Conservation (phyloP, 2,329 filamentous ascomycete genomes). For the Rhinocladiella similis region DNA sequence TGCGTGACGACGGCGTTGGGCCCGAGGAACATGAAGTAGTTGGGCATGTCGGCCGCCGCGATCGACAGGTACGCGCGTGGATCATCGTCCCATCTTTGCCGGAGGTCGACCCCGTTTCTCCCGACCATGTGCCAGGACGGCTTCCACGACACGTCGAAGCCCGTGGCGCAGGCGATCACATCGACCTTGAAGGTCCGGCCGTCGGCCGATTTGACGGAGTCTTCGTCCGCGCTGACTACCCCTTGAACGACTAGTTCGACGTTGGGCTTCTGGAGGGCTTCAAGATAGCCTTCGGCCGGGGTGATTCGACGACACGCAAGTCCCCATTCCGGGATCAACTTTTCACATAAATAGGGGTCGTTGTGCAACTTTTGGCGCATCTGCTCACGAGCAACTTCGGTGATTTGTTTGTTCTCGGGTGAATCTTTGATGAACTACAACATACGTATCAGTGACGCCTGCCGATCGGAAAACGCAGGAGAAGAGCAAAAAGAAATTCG, state of each 20-base stretch:
- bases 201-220: conserved; percentile 31
- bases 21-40: conserved; percentile 34
- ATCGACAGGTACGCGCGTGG: conserved; percentile 33
- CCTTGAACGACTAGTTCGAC: conserved; percentile 36
- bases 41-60: conserved; percentile 32
- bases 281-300: conserved; percentile 31
- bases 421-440: conserved; percentile 4
- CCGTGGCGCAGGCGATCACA: conserved; percentile 24
- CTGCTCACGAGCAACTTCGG: conserved; percentile 5
- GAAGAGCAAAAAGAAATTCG: too few species aligned
- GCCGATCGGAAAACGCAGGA: too few species aligned
- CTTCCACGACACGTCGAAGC: conserved; percentile 37
- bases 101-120: conserved; percentile 39
- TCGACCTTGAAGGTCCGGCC: conserved; percentile 30
- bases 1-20: conserved; percentile 34
- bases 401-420: conserved; percentile 2
- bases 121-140: conserved; percentile 45
- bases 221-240: conserved; percentile 29
- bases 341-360: conserved; percentile 28
- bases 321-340: conserved; percentile 32
- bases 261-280: conserved; percentile 23
- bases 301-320: conserved; percentile 22
- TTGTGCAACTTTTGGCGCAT: conserved; percentile 14
- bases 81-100: conserved; percentile 42
- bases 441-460: not conserved